Conservation (phyloP, 331 rosid species). For the Quercus lobata region DNA sequence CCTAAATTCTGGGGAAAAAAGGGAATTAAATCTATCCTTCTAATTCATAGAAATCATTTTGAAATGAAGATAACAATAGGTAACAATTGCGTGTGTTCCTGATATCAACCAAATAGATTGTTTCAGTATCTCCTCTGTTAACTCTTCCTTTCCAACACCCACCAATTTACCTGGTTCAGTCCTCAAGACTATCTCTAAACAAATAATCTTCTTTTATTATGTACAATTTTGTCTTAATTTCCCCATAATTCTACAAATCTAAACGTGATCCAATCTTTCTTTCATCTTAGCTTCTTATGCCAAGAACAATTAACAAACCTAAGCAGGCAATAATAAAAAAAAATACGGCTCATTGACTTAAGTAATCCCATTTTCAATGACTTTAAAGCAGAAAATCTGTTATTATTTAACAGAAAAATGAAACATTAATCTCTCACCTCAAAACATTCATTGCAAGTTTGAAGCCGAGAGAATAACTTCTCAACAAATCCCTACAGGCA, state of each 20-base stretch:
- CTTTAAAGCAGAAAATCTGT: not conserved
- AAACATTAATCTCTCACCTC: constrained; percentile 42
- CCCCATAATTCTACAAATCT: not conserved
- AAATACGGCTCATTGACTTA: not conserved
- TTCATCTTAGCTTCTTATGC: not conserved
- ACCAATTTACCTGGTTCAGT: not conserved
- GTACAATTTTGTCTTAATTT: not conserved
- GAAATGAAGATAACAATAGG: not conserved
- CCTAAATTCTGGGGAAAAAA: too few species aligned
- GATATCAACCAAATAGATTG: not conserved
- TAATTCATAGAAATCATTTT: not conserved
- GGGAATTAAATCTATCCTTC: not conserved
- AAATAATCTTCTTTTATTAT: not conserved
- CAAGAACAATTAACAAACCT: not conserved
- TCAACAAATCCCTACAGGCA: constrained; percentile 77
- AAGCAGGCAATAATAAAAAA: not conserved
- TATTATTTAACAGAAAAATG: not conserved
- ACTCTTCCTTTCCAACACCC: not conserved
- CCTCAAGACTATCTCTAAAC: not conserved
- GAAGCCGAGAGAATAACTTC: constrained; percentile 72
- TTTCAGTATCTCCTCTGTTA: not conserved
- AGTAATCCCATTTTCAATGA: not conserved
- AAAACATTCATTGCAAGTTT: constrained; percentile 62
- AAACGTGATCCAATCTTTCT: not conserved
- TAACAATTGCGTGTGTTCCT: not conserved